Base-by-base conservation (phyloP, 2,329 filamentous ascomycete genomes). In the Fusarium tupiense region DNA sequence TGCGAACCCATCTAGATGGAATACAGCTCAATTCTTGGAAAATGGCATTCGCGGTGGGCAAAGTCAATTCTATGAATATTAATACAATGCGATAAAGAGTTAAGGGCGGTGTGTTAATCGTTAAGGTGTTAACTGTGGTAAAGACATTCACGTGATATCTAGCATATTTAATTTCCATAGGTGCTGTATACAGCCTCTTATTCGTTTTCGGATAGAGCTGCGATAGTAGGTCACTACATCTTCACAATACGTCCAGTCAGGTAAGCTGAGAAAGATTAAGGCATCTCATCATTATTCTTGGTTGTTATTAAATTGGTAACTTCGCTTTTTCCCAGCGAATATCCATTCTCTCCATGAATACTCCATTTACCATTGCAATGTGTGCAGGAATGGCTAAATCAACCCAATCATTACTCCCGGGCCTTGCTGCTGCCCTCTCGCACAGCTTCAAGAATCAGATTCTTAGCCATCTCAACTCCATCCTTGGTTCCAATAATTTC, bases 401-500 rank as follows among this genome's bases (percentile, higher is more conserved):
- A 61, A 46, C 62, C 60, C 60, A 40, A 41, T 65, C 43, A 74
- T 75, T 78, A 79, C 64, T 83, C 81, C 56, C 76, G 77, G n/a
- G 77, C 52, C 77, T 81, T 82, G 77, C 76, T 82, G 47, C 82
- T 73, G 33, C 90, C 91, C 64, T 92, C 90, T 61, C 89, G 88
- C 17, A 98, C 93, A 73, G 95, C 93, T 69, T 94, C 91, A 71
- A 99, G 85, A 71, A 99, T 98, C 81, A 97, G 87, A 68, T 97
- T 91, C 85, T 93, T 95, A 57, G 96, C 96, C 82, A 93, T 89
- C 83, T 98, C 94, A 43, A 97, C 91, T 19, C 94, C 94, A 22
- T 94, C 93, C 80, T 89, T 90, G 63, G 88, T 89, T 44, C 96
- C 96, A 41, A 92, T 87, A 78, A 99, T 93, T 85, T 98, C 94